Conservation (phyloP, 345 rosid species). For the rapeseed (Brassica napus) region DNA sequence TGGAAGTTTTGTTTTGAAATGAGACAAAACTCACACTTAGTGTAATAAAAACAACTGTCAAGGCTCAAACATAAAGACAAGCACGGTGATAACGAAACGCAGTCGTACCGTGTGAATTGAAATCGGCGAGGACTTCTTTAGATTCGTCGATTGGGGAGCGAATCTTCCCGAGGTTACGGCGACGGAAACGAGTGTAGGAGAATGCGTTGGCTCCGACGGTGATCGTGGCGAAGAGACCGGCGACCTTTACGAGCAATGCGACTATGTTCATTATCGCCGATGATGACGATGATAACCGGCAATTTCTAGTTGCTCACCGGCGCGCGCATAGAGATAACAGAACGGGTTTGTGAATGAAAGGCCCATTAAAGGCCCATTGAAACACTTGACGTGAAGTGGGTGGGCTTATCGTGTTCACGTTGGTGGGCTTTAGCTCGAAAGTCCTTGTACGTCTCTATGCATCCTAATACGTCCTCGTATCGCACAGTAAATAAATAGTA, state of each 20-base stretch:
- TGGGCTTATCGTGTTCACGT: conserved; percentile 36
- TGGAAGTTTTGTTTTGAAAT: neutral
- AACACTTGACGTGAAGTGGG: conserved; percentile 10
- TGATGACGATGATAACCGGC: conserved; percentile 1
- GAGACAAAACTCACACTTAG: neutral
- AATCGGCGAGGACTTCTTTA: conserved; percentile 69
- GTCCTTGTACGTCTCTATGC: conserved; percentile 25
- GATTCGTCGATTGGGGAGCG: conserved; percentile 78
- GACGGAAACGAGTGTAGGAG: conserved; percentile 73
- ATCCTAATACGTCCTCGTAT: neutral
- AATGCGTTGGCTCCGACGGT: conserved; percentile 77
- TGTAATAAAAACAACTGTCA: no score
- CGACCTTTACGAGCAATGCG: conserved; percentile 59
- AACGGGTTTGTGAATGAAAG: neutral
- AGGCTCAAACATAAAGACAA: no score
- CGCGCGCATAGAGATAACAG: conserved; percentile 12
- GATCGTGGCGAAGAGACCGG: conserved; percentile 60
- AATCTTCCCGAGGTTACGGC: conserved; percentile 51
- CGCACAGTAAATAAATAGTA: no score
- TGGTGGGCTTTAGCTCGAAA: conserved; percentile 14
- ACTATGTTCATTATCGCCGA: conserved; percentile 44
- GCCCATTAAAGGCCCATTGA: conserved; percentile 38
- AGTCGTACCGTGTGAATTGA: conserved; percentile 41
- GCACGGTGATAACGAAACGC: conserved; percentile 7
- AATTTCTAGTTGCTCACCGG: neutral